Base-by-base conservation (phyloP, 495 filamentous ascomycete species). In the Lepraria neglecta region DNA sequence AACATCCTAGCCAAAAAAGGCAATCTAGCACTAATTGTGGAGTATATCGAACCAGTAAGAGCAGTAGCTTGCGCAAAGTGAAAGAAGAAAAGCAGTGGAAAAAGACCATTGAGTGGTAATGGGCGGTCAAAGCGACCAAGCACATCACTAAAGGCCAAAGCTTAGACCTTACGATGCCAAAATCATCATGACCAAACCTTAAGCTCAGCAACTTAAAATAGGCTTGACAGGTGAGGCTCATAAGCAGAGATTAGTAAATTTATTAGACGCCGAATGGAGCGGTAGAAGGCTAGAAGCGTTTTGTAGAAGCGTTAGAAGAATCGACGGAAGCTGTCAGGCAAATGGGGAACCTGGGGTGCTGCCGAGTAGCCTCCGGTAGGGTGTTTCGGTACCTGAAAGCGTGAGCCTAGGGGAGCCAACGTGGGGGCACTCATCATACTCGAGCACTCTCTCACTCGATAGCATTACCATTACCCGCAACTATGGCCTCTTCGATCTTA, bases 71-170 rank as follows among this genome's bases (percentile, higher is more conserved):
- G 67, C 60, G 67, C 62, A 48, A 56, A 61, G 54, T 59, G 59
- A 60, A 31, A 58, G 54, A 54, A 56, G n/a, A 56, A 40, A 54
- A 19, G 15, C 19, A 50, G 46, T 55, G 47, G 45, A 28, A 43
- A 45, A 55, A 42, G 66, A 58, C 50, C 58, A 45, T 56, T 50
- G 56, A 54, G 52, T 52, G 58, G 54, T 65, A 43, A 35, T 30
- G 48, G 57, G 64, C 59, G 67, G 67, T 69, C 67, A 65, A 67
- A 69, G 67, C 67, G 63, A 55, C 58, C 35, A 67, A 60, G 59
- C 33, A 62, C 27, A 33, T 47, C 50, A 27, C 35, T 10, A 38
- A 38, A 38, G 35, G 35, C 43, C 45, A 33, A 64, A 68, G 64
- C 61, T 65, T 63, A 57, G 64, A 47, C 64, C 60, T 45, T 43